Percentiles rank a stretch among this genome's conserved stretches.
These are phyloP conservation scores for Thermomucor indicae-seudaticae DNA, from an alignment of 371 early-diverging fungal genomes.

Conservation along the genomic window DNA sequence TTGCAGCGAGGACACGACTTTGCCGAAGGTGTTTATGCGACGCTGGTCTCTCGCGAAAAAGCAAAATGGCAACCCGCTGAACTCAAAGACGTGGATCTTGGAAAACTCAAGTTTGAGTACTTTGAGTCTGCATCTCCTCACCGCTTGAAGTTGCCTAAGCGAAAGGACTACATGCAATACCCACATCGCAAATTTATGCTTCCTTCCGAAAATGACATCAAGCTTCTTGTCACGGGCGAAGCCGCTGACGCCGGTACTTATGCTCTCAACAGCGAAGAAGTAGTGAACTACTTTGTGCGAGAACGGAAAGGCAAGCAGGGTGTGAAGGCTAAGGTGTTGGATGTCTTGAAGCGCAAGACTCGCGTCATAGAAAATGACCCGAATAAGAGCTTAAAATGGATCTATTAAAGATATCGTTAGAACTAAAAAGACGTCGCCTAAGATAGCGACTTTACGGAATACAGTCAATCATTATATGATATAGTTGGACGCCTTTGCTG, in stretches of 20 bases:
- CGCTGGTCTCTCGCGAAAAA: constrained; percentile 61
- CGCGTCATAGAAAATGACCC: constrained; percentile 25
- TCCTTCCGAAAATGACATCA: constrained; percentile 80
- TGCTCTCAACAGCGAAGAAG: constrained; percentile 61
- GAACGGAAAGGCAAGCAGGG: constrained; percentile 68
- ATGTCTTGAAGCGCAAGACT: constrained; percentile 65
- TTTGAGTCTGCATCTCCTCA: constrained; percentile 44
- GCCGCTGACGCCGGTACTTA: constrained; percentile 52
- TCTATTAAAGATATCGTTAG: constrained; percentile 24
- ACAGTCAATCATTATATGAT: no score
- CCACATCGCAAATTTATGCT: constrained; percentile 77
- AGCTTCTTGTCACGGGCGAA: constrained; percentile 60
- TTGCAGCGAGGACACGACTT: constrained; percentile 76
- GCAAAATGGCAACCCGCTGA: constrained; percentile 79
- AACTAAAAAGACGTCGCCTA: constrained; percentile 5
- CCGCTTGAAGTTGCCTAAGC: constrained; percentile 28
- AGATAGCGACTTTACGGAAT: no score
- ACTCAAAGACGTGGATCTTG: constrained; percentile 48
- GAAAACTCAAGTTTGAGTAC: constrained; percentile 54
- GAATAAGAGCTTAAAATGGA: constrained; percentile 39
- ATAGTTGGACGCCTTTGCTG: no score
- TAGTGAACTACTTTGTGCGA: constrained; percentile 63
- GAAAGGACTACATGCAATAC: constrained; percentile 49
- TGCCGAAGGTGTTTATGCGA: constrained; percentile 80
- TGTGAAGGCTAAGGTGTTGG: constrained; percentile 65